Evolutionary conservation across 805 yeast genomes (phyloP), one percentile per base, ranked within the genome.

Genomic region (Saccharomycopsis fibuligera): DNA sequence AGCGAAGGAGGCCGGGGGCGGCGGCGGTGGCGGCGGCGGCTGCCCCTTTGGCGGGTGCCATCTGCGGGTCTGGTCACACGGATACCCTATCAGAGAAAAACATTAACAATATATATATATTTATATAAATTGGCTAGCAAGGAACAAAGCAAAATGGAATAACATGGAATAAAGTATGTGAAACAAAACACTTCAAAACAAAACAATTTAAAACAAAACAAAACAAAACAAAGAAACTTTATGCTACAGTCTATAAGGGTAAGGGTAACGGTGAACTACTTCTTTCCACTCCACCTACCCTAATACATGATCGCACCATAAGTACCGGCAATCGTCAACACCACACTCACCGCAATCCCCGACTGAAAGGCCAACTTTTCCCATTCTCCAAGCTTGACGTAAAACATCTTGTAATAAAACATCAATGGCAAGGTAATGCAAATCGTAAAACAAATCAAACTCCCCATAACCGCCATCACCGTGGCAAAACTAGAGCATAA

Each of bases 401-500:
- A 61, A 59, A 72, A 75, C 21, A 80, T 61, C 56, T 67, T 72
- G 45, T 79, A 60, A 62, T 86, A 83, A 62, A 86, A 86, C 9
- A 73, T 58, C 10, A 83, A 62, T 2, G 95, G 95, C 33, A 81
- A 72, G 2, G 84, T 76, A 46, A 86, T 68, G 61, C 95, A 86
- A 37, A 86, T 78, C 2, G 83, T 72, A 59, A 83, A 80, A 56
- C 93, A 85, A 50, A 86, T 76, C 2, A 84, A 74, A 25, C 86
- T 71, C 2, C 95, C 95, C 54, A 85, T 61, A 42, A 86, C 72
- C 1, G 90, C 82, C 70, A 86, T 80, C 45, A 86, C 75, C 50
- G 73, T 73, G 51, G 86, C 95, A 62, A 86, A 86, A 53, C 81
- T 79, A 0, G 87, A 83, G 59, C 85, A 73, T 22, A 78, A 17